Base-by-base conservation (phyloP, 257 asterid genomes). In the Solanum chmielewskii region DNA sequence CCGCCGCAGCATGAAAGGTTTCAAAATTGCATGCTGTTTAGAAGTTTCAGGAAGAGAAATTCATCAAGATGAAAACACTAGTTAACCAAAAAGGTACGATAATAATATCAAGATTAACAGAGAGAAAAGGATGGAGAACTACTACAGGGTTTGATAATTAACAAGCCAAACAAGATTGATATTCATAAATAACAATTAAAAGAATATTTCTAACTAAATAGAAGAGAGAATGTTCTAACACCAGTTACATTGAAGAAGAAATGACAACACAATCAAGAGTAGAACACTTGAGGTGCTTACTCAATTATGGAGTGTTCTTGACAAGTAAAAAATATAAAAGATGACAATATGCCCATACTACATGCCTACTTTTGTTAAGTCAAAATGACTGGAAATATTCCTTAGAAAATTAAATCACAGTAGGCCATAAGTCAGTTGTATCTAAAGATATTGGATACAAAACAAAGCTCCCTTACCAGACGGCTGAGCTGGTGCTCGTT, bases 401-500 rank as follows among this genome's bases (percentile, higher is more conserved):
- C 27, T 47, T 59, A 27, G 69, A 49, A 81, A 49, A 49, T 81
- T 81, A 41, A 49, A 29, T 49, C n/a, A 12, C 16, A 49, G 69
- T 16, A 49, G 68, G 69, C 35, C 44, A 80, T 18, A 47, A 47
- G 68, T 14, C 84, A 27, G 84, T 10, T 44, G 41, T 78, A 78
- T 76, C 60, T 41, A 2, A 77, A 49, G 37, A 76, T 45, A 78
- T 45, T 29, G 44, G 68, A 18, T 81, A 81, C 20, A 81, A 81
- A 49, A 52, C 62, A 85, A 85, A 89, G 78, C 9, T 29, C 73
- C 86, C 98, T 96, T 90, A 97, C 99, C 98, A 97, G 93, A 88
- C 99, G 94, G 89, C 89, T 97, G 23, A 97, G 98, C 93, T 97
- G 99, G 92, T 97, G 99, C 92, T 96, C 99, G 23, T 97, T 97